Percentiles rank a stretch among this genome's conserved stretches.
Conservation (phyloP, 2,329 filamentous ascomycete genomes). For the Botrytis elliptica region DNA sequence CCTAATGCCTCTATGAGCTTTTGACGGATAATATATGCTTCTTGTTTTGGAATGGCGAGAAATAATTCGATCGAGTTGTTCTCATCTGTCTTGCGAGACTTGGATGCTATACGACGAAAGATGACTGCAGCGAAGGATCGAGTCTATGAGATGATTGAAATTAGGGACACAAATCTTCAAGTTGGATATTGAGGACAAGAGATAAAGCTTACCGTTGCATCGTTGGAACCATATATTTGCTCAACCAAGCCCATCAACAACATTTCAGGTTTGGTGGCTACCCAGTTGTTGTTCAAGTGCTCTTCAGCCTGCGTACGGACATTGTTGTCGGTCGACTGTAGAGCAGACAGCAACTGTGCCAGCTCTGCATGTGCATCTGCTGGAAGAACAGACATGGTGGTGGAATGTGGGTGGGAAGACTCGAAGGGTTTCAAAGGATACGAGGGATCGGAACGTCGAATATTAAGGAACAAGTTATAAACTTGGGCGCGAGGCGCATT, state of each 20-base stretch:
- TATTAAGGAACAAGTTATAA: constrained; percentile 8
- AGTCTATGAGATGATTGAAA: constrained; percentile 52
- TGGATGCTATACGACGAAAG: constrained; percentile 89
- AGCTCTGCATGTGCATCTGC: constrained; percentile 83
- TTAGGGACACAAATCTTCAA: not conserved
- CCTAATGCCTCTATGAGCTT: constrained; percentile 79
- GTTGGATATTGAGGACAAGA: too few species aligned
- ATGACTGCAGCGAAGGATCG: constrained; percentile 91
- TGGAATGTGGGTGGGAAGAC: constrained; percentile 2
- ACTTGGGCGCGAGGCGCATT: constrained; percentile 17
- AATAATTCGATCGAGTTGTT: constrained; percentile 81
- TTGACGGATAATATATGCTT: constrained; percentile 75
- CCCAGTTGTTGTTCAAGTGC: constrained; percentile 88
- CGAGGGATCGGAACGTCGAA: constrained; percentile 10
- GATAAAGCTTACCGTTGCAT: constrained; percentile 35
- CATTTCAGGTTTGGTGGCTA: constrained; percentile 74
- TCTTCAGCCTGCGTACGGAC: constrained; percentile 85
- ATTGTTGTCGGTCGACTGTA: constrained; percentile 86
- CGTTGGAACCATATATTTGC: constrained; percentile 75
- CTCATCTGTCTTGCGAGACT: constrained; percentile 73
- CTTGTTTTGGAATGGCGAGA: constrained; percentile 70
- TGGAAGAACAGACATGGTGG: constrained; percentile 77
- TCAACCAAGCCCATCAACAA: constrained; percentile 92
- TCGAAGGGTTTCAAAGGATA: not conserved
- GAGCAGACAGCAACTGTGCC: constrained; percentile 78